Base-by-base conservation (phyloP, 2,329 filamentous ascomycete genomes). In the Cercospora sesami region DNA sequence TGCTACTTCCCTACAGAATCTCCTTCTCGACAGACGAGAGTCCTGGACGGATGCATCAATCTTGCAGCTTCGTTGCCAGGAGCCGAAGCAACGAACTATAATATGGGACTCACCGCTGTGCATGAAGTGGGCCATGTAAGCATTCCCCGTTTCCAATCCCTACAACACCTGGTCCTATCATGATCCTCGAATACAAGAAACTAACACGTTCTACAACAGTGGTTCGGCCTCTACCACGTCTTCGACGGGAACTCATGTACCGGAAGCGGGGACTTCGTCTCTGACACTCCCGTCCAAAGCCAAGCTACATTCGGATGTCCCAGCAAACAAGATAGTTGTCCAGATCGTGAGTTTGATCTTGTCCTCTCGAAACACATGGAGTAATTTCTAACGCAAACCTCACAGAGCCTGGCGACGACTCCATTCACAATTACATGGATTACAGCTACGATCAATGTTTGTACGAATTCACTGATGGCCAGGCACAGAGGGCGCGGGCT, bases 391-490 rank as follows among this genome's bases (percentile, higher is more conserved):
- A 53, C 12, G 21, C 21, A 16, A 26, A 14, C 36, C 16, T n/a
- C 16, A 39, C 48, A 55, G 48, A 55, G 16, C 48, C 48, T 8
- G 67, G 65, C 30, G 9, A 78, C 39, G 85, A 87, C 75, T 79
- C 82, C 5, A 83, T 86, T 57, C 82, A 84, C 67, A 85, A 86
- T 71, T 86, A 82, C 70, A 86, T 86, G 84, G 69, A 81, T 67
- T 81, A 71, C 42, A 68, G 63, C 63, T 69, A 63, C 30, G 72
- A 72, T 28, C 42, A 59, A n/a, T 73, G 72, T 55, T 39, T 71
- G 60, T 64, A 64, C n/a, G 58, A 68, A 26, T 72, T 73, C 59
- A 69, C 68, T 6, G 33, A 23, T 33, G 71, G 69, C 8, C 69
- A 73, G 61, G 42, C 42, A 18, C 63, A 61, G 5, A 18, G 69